These are phyloP conservation scores for Gloeostereum incarnatum DNA, from an alignment of 768 basidiomycete genomes.

Conservation along the genomic window DNA sequence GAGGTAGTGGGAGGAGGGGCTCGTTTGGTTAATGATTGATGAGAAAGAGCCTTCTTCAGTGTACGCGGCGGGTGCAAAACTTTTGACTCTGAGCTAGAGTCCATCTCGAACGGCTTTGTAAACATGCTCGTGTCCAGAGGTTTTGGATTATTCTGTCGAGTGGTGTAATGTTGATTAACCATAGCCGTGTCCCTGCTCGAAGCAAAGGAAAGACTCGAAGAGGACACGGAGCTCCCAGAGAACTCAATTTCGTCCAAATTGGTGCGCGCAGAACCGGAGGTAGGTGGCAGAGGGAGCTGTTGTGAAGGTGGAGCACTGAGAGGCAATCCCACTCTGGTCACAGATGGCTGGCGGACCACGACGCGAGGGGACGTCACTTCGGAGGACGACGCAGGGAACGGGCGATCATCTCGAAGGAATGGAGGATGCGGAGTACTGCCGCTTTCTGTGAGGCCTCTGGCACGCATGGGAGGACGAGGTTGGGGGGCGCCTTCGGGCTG, in stretches of 20 bases:
- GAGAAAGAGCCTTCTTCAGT: conserved; percentile 48
- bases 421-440: conserved; percentile 14
- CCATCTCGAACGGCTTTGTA: conserved; percentile 8
- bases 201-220: conserved; percentile 32
- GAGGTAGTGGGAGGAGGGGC: conserved; percentile 19
- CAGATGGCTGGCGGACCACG: conserved; percentile 32
- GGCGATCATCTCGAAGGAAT: conserved; percentile 8
- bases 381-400: conserved; percentile 10
- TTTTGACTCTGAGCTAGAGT: background rate
- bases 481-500: conserved; percentile 20
- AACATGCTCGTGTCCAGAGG: conserved; percentile 16
- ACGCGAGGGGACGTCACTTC: conserved; percentile 19
- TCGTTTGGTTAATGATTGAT: conserved; percentile 39
- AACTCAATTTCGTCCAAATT: too few relatives aligned
- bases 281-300: conserved; percentile 36
- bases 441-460: conserved; percentile 41
- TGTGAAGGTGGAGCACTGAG: conserved; percentile 41
- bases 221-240: conserved; percentile 16
- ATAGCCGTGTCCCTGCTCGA: conserved; percentile 23
- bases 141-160: conserved; percentile 16
- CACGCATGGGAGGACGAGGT: conserved; percentile 30
- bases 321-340: conserved; percentile 30
- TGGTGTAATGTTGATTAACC: conserved; percentile 16
- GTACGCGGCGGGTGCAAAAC: conserved; percentile 19
- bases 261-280: background rate